Evolutionary conservation across 352 stramenopile species (phyloP), one percentile per base, ranked within the genome.

Genomic region (Phytophthora gonapodyides): DNA sequence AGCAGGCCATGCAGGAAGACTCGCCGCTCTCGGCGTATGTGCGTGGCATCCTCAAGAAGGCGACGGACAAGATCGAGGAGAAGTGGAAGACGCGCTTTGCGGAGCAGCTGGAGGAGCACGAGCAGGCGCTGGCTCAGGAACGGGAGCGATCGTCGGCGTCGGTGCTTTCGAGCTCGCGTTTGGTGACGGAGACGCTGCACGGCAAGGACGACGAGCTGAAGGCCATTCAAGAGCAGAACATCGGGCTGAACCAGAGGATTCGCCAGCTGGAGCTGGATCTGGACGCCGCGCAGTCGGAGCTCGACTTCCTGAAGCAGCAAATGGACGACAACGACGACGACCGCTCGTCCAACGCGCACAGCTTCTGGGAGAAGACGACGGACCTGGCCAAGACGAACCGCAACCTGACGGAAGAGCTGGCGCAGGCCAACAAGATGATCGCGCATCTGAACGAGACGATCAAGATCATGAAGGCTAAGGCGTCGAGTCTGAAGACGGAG

Each of bases 281-380:
- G 46, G 73, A 81, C 33, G 77, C 85, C n/a, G 61, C 82, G 45
- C 71, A 76, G 12, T 78, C 75, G 3, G 87, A 95, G 44, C 56
- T 93, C 5, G 78, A 91, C 13, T 91, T 87, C 30, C 71, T 89
- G 44, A 86, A 87, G 55, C 72, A 82, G 21, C 77, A 91, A 27
- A 69, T 92, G 48, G 69, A 85, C n/a, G 70, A 89, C 12, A 73
- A 92, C 47, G 87, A 95, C 42, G 83, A 93, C 30, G 77, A 89
- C 12, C 71, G 72, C 27, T 87, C 78, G 13, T 88, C 80, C 19
- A 90, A 68, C 33, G 85, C 84, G 9, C 70, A 84, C 43, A 84
- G 71, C 21, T 95, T 95, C 48, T 95, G 87, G 87, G 76, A 95
- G 56, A 93, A 94, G 70, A 94, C 87, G 1, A 95, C 87, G 0